Conservation (phyloP, 768 basidiomycete species). For the Melanogaster broomeanus region DNA sequence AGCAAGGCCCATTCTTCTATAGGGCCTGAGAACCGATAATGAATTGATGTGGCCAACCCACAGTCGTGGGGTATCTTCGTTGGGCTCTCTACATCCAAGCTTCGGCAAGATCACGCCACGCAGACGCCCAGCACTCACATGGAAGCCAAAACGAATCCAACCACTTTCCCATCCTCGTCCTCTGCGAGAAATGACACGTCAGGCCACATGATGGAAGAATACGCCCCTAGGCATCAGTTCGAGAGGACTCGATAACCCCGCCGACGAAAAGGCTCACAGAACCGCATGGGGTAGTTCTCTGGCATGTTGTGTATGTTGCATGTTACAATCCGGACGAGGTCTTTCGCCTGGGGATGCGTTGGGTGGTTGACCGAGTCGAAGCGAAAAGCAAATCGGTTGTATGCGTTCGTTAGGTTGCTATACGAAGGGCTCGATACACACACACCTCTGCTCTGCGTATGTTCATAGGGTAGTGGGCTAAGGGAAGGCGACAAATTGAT, state of each 20-base stretch:
- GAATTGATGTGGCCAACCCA: constrained; percentile 32
- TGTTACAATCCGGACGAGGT: constrained; percentile 51
- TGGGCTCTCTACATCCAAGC: constrained; percentile 20
- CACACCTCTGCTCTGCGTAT: constrained; percentile 31
- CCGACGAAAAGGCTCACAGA: constrained; percentile 23
- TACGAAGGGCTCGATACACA: neutral
- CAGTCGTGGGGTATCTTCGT: constrained; percentile 8
- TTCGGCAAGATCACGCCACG: constrained; percentile 2
- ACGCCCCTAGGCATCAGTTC: constrained; percentile 38
- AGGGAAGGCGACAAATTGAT: no score
- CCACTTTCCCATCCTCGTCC: constrained; percentile 47
- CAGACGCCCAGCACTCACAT: constrained; percentile 42
- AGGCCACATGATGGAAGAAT: constrained; percentile 52
- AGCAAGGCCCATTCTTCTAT: constrained; percentile 30
- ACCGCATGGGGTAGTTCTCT: constrained; percentile 44
- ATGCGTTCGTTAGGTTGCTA: neutral
- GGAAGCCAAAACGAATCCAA: constrained; percentile 58
- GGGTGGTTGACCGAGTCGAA: neutral
- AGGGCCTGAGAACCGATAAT: constrained; percentile 27
- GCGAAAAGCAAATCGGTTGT: neutral
- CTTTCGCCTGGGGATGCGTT: constrained; percentile 38
- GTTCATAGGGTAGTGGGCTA: constrained; percentile 19
- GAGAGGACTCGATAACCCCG: neutral
- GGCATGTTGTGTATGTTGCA: constrained; percentile 56
- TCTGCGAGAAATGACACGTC: constrained; percentile 56